Base-by-base conservation (phyloP, 257 asterid species). In the Solanum virginianum region DNA sequence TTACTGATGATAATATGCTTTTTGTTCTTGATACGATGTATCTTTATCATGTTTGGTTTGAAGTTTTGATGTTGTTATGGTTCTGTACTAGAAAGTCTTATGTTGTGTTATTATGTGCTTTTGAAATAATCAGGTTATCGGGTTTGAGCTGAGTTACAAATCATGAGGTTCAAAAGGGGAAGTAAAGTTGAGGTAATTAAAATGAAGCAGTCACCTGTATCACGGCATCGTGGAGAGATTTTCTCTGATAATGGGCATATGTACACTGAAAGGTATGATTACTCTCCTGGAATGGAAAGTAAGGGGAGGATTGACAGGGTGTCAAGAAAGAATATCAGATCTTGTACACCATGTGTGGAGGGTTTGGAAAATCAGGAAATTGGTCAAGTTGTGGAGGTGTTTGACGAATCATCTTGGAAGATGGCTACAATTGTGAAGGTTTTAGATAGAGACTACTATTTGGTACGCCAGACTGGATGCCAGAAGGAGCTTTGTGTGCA, bases 361-460 rank as follows among this genome's bases (percentile, higher is more conserved):
- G 22, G 74, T 32, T 83, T 84, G 10, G 84, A 84, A 29, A 82
- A 80, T 82, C 85, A 87, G 90, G 84, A 43, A 68, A 85, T 88
- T 83, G 91, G 91, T 63, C 89, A 85, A 74, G 90, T 90, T 82
- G 85, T 90, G 68, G 91, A 90, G 88, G 89, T 90, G 39, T 65
- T 90, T 80, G 87, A 83, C 20, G 72, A 82, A 77, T 83, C 36
- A 45, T 86, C 89, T 26, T 90, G 92, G 92, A 90, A 87, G 62
- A 80, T 84, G 89, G 92, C 91, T n/a, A 89, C 87, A 26, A 88
- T 90, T 49, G 77, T 89, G 8, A 89, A 82, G 87, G 89, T 90
- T 81, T 83, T 88, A 49, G 65, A 68, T 63, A 82, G 39, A 17
- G 81, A 85, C 60, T 57, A 79, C n/a, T 85, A 83, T 69, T 68